Evolutionary conservation across 1,139 yeast genomes (phyloP), one percentile per base, ranked within the genome.

Genomic region (Protomyces pachydermus): DNA sequence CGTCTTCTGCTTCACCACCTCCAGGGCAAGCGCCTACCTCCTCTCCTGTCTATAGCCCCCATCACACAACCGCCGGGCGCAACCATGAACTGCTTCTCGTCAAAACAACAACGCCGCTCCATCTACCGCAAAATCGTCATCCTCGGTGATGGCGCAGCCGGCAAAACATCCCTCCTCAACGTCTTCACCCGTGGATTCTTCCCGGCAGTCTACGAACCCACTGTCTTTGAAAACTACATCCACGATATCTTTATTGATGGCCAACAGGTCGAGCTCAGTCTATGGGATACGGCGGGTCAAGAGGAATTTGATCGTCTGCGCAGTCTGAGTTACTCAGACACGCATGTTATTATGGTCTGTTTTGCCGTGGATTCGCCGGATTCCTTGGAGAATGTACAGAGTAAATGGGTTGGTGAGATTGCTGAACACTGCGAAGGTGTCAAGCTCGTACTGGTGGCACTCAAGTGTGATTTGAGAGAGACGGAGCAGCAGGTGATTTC

Each of bases 221-320:
- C 98, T 0, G 98, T 93, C 42, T 93, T 93, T 76, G 98, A 93
- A 75, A 93, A 93, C 78, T 93, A 93, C 74, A 96, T 91, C 66
- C 98, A 93, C 77, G 98, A 93, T 74, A 91, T 93, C 69, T 93
- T 89, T 77, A 91, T 93, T 66, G 98, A 93, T 75, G 95, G 95
- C 56, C 91, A 90, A 75, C 91, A 95, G 61, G 88, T 93, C 71
- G 96, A 91, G 73, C 79, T 93, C 68, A 90, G 97, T 34, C 80
- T 93, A 65, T 93, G 98, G 98, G 98, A 93, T 74, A 93, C 98
- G 4, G 98, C 98, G 3, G 98, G 98, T 5, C 98, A 93, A 79
- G 98, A 93, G 77, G 98, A 93, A 77, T 93, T 91, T 73, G 98
- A 93, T 75, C 81, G 97, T 68, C 80, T 91, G 73, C 83, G 98